Evolutionary conservation across 2,329 filamentous ascomycete species (phyloP), one percentile per base, ranked within the genome.

Genomic region (Xylariales sp.): DNA sequence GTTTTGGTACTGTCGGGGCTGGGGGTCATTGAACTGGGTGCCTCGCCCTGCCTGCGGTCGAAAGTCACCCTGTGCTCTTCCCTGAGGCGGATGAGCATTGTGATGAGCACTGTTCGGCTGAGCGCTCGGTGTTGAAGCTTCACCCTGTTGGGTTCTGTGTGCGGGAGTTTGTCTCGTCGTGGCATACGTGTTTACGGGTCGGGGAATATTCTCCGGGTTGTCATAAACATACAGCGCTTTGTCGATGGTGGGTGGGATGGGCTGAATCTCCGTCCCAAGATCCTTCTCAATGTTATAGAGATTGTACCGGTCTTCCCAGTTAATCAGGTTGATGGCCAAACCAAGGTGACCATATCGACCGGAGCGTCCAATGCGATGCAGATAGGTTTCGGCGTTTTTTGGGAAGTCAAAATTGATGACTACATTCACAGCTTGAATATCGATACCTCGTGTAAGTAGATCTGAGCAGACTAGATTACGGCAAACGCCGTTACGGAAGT

Each of bases 391-490:
- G 16, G 96, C 97, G 77, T 99, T 99, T 85, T 99, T 99, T 62
- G 96, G 96, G 80, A 99, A 99, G 78, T 99, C 96, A 77, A 99
- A 99, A 84, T 99, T 99, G 88, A 99, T 99, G 79, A 99, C 96
- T 63, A 99, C 96, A 76, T 99, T 99, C 78, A 99, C 96, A 62
- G 96, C 96, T 82, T 99, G 96, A 72, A 99, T 99, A 83, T 99
- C 96, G 77, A 99, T 99, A 89, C 96, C 96, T 82, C 96, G 94
- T 71, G 96, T 99, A 71, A 99, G 88, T 46, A 99, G 86, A 83
- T 99, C 96, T 2, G 97, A 99, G 83, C 96, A 99, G 71, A 99
- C 96, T 45, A 99, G 89, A 80, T 99, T 99, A 76, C 96, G 93
- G 85, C 95, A 98, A 61, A 97, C 94, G 66, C 96, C 96, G 76